phyloP scores from a whole-genome alignment of 2,329 filamentous ascomycete species.

The Remersonia thermophila region DNA sequence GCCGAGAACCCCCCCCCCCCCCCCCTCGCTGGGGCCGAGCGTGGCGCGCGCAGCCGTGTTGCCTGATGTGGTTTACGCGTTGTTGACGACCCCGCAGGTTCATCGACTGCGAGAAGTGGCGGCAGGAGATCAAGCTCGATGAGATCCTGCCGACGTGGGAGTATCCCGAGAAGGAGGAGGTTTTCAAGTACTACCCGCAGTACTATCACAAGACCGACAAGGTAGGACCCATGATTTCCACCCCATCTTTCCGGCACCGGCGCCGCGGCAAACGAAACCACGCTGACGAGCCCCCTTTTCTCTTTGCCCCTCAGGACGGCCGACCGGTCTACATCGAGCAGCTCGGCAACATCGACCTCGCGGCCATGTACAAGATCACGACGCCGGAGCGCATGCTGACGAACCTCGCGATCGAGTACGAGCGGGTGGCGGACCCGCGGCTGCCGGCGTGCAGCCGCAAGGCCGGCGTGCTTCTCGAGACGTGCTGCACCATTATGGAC shows the following conservation, averaged over 20 bases:
- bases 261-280: too few species aligned
- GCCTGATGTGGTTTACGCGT: too few species aligned
- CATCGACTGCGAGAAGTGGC: constrained; percentile 80
- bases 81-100: constrained; percentile 55
- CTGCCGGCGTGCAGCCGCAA: constrained; percentile 93
- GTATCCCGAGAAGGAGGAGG: constrained; percentile 70
- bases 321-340: constrained; percentile 96
- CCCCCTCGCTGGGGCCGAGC: too few species aligned
- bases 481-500: constrained; percentile 97
- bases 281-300: neutral
- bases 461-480: constrained; percentile 79
- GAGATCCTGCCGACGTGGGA: constrained; percentile 69
- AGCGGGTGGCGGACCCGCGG: constrained; percentile 85
- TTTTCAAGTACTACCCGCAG: constrained; percentile 90
- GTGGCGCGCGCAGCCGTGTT: too few species aligned
- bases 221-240: constrained; percentile 30
- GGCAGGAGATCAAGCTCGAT: constrained; percentile 75
- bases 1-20: too few species aligned
- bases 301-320: constrained; percentile 59
- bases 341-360: constrained; percentile 84
- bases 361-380: constrained; percentile 85
- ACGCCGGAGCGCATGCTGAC: constrained; percentile 85
- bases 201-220: constrained; percentile 98
- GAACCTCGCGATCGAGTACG: constrained; percentile 95
- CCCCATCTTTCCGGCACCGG: neutral